Base-by-base conservation (phyloP, 2,329 filamentous ascomycete species). In the Fusarium chaquense region DNA sequence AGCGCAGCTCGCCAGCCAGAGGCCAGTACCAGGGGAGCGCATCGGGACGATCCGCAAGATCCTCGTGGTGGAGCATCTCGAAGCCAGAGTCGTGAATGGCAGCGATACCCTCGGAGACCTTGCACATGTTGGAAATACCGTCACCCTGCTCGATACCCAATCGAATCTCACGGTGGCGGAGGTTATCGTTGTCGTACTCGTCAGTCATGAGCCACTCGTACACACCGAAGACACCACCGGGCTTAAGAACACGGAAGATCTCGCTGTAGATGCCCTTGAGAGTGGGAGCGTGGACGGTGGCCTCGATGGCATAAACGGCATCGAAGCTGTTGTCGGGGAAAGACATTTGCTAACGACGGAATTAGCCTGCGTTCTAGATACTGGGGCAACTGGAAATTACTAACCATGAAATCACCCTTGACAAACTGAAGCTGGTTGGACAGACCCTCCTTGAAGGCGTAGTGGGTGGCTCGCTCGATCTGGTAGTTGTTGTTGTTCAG, bases 181-280 rank as follows among this genome's bases (percentile, higher is more conserved):
- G 81, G 85, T 98, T 94, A 65, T 91, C 86, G 79, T 97, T 95
- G 83, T 98, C 92, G 82, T 98, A 99, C 26, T 90, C 84, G 69
- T 98, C 94, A 9, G 94, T 98, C 96, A 99, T 98, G 77, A 98
- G 86, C 96, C 96, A 98, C 82, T 99, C 96, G 83, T 98, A 99
- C 54, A 98, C 95, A 78, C 95, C 96, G 76, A 98, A 99, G 53
- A 93, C 86, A 80, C 96, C 95, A 65, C 96, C 96, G 22, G 96
- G 96, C 87, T 98, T 99, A 69, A 99, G 86, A 24, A 98, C 94
- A 49, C 93, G 92, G 88, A 91, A 94, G 77, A 98, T 98, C 81
- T 98, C 91, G 78, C 89, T 91, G 85, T 99, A 99, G 71, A 98
- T 94, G 62, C 93, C 94, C 76, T 94, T 92, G 10, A 98, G 89